Evolutionary conservation across 306 rosid genomes (phyloP).

Genomic region (Rosa rugosa): DNA sequence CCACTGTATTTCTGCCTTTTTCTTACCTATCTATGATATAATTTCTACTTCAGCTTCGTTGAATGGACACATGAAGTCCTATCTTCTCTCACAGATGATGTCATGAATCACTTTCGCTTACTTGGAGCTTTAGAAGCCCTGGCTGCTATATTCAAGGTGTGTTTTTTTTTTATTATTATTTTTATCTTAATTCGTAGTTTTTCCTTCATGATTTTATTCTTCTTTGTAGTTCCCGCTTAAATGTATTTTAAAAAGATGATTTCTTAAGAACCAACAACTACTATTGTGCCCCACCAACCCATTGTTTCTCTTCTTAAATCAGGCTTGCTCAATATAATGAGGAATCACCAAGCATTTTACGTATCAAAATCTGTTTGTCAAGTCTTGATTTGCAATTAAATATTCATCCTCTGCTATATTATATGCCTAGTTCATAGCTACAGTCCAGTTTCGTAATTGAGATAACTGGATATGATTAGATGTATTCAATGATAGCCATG

Average conservation of each 20-base stretch:
- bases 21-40: constrained; percentile 29
- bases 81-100: constrained; percentile 59
- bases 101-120: constrained; percentile 66
- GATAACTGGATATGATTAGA: neutral
- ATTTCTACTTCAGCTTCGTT: constrained; percentile 64
- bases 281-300: neutral
- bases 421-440: neutral
- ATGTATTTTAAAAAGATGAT: neutral
- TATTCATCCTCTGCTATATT: neutral
- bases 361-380: neutral
- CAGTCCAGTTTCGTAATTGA: neutral
- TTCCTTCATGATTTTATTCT: constrained; percentile 1
- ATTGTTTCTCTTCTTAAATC: neutral
- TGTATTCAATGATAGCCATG: neutral
- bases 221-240: constrained; percentile 17
- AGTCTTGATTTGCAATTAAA: neutral
- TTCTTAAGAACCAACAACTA: neutral
- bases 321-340: neutral
- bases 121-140: constrained; percentile 79
- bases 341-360: neutral
- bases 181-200: neutral
- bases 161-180: neutral
- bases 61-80: constrained; percentile 83
- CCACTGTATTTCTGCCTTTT: neutral
- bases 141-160: constrained; percentile 91